Evolutionary conservation across 106 monocot species (phyloP).

Genomic region (Xerophyta viscosa): DNA sequence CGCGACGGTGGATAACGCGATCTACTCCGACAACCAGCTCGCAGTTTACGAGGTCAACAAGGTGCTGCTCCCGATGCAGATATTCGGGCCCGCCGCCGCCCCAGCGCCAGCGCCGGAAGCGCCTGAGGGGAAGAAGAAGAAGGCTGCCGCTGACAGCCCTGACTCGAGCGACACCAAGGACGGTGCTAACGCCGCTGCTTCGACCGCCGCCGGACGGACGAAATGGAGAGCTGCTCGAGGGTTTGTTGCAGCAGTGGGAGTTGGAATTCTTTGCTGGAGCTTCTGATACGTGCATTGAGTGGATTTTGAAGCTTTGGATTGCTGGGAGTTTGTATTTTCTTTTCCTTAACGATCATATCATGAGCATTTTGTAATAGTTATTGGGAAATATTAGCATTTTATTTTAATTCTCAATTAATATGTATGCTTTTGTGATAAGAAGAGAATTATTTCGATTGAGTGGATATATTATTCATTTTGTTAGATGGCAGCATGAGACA

Average conservation of each 20-base stretch:
- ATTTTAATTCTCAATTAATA: neutral
- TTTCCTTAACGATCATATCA: neutral
- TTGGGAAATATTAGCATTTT: neutral
- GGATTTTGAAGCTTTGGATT: neutral
- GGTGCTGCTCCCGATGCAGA: conserved; percentile 52
- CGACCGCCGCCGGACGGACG: neutral
- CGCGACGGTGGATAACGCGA: conserved; percentile 45
- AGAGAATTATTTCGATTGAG: neutral
- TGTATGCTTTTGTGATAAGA: neutral
- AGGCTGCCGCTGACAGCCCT: neutral
- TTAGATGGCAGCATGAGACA: no score
- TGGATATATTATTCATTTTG: neutral
- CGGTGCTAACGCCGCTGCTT: neutral
- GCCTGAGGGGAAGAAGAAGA: conserved; percentile 15
- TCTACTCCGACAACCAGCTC: conserved; percentile 50
- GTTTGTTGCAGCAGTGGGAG: neutral
- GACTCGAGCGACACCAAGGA: neutral
- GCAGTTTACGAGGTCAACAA: conserved; percentile 69
- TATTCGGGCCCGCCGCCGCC: conserved; percentile 34
- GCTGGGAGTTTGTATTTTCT: neutral
- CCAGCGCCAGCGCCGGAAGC: conserved; percentile 30
- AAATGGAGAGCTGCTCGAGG: neutral
- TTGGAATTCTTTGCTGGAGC: neutral
- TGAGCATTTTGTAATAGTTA: neutral
- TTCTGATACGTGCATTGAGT: neutral